A percentile compares a stretch with the other conserved stretches of the same genome.
Conservation (phyloP, 2,329 filamentous ascomycete species). For the Rachicladosporium sp. region DNA sequence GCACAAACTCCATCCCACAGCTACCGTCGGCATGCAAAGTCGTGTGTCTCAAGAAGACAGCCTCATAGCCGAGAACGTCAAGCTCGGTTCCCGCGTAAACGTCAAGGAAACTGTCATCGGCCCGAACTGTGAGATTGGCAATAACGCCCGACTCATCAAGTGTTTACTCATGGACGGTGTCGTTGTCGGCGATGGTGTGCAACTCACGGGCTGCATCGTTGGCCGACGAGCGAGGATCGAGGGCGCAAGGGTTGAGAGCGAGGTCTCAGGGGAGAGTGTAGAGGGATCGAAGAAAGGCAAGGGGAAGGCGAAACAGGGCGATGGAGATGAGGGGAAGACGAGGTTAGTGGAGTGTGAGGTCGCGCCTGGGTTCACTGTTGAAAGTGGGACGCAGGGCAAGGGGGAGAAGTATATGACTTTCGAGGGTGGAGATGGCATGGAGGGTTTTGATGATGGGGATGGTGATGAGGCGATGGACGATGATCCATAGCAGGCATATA, state of each 20-base stretch:
- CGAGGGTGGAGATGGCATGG: conserved; percentile 11
- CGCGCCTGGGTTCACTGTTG: conserved; percentile 70
- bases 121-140: conserved; percentile 71
- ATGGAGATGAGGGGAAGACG: conserved; percentile 29
- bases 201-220: conserved; percentile 76
- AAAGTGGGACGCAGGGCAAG: conserved; percentile 59
- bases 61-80: conserved; percentile 78
- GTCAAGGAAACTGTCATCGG: conserved; percentile 89
- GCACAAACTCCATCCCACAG: conserved; percentile 70
- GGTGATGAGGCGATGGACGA: conserved; percentile 13
- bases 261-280: not conserved
- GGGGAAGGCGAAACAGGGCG: conserved; percentile 32
- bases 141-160: conserved; percentile 73
- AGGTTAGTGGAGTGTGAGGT: conserved; percentile 82
- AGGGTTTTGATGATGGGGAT: conserved; percentile 13
- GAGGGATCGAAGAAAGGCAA: conserved; percentile 38
- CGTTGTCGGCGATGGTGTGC: conserved; percentile 69
- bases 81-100: conserved; percentile 75
- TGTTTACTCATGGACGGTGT: conserved; percentile 91
- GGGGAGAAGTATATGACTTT: conserved; percentile 50
- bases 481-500: too few relatives aligned
- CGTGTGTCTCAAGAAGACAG: conserved; percentile 74
- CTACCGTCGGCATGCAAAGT: conserved; percentile 65
- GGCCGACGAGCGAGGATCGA: conserved; percentile 72
- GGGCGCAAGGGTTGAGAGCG: conserved; percentile 30